Percentiles rank a stretch among this genome's conserved stretches.
These are phyloP conservation scores for Fistulinella prunicolor DNA, from an alignment of 768 basidiomycete genomes.

Conservation along the genomic window DNA sequence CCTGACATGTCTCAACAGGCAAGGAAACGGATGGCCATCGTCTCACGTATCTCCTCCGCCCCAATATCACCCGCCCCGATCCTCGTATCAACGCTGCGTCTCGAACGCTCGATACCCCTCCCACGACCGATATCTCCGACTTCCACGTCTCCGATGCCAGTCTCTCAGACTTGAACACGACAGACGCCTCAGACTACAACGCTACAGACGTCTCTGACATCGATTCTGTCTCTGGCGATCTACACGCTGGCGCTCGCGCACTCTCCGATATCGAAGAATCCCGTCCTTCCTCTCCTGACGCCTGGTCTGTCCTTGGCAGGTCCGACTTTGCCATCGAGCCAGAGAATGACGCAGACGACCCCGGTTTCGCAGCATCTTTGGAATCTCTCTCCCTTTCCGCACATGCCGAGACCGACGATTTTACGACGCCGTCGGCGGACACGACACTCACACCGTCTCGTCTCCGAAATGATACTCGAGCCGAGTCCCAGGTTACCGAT, in stretches of 20 bases:
- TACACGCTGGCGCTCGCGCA: constrained; percentile 6
- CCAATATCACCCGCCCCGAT: constrained; percentile 65
- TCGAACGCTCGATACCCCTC: constrained; percentile 62
- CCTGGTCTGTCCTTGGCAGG: constrained; percentile 38
- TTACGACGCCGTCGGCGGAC: constrained; percentile 26
- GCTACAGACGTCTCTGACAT: constrained; percentile 22
- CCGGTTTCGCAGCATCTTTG: constrained; percentile 33
- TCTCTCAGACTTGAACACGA: constrained; percentile 37
- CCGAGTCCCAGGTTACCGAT: not conserved
- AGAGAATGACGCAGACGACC: constrained; percentile 29
- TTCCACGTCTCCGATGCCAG: constrained; percentile 44
- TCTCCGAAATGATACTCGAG: not conserved
- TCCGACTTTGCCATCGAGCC: constrained; percentile 32
- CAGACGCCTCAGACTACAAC: constrained; percentile 16
- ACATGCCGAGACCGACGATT: constrained; percentile 15
- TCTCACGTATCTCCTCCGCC: constrained; percentile 77
- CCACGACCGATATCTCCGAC: constrained; percentile 64
- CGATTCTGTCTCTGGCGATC: constrained; percentile 18
- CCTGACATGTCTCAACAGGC: constrained; percentile 35
- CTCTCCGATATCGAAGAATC: constrained; percentile 30
- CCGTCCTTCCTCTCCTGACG: constrained; percentile 30
- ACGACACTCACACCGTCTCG: constrained; percentile 7
- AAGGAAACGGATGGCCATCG: constrained; percentile 51
- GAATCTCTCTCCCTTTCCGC: constrained; percentile 36
- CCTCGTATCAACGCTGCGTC: constrained; percentile 28